These are phyloP conservation scores for Lipomyces kockii DNA, from an alignment of 805 yeast species.

Conservation along the genomic window DNA sequence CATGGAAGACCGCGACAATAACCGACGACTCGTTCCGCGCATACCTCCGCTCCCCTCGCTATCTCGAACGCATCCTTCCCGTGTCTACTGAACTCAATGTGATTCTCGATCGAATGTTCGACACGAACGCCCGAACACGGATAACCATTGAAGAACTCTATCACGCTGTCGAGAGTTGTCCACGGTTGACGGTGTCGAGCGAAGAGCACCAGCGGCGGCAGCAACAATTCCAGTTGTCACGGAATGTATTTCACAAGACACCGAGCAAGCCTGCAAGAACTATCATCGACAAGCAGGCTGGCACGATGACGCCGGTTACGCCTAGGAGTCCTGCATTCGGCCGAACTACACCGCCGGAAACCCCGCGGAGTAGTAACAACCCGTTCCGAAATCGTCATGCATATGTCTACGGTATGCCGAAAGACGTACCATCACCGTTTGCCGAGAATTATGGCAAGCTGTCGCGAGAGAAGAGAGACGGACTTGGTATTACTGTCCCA, in stretches of 20 bases:
- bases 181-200: slow-evolving; percentile 31
- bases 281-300: slow-evolving; percentile 10
- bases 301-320: slow-evolving; percentile 13
- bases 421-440: slow-evolving; percentile 10
- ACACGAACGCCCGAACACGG: slow-evolving; percentile 36
- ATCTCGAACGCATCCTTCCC: slow-evolving; percentile 72
- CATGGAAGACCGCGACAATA: slow-evolving; percentile 78
- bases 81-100: slow-evolving; percentile 64
- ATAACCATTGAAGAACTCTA: slow-evolving; percentile 38
- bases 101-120: slow-evolving; percentile 50
- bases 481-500: slow-evolving; percentile 27
- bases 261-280: slow-evolving; percentile 19
- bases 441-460: neutral
- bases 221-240: neutral
- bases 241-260: neutral
- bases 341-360: slow-evolving; percentile 3
- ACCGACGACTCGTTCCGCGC: slow-evolving; percentile 69
- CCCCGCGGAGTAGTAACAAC: slow-evolving; percentile 15
- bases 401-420: slow-evolving; percentile 18
- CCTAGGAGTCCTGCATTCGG: neutral
- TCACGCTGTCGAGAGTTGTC: slow-evolving; percentile 26
- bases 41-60: slow-evolving; percentile 58
- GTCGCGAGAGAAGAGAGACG: slow-evolving; percentile 8
- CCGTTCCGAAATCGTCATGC: slow-evolving; percentile 33
- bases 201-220: slow-evolving; percentile 18